Percentiles rank a stretch among this genome's conserved stretches.
phyloP scores from a whole-genome alignment of 2,329 filamentous ascomycete genomes.

The Scopulariopsis brevicaulis region DNA sequence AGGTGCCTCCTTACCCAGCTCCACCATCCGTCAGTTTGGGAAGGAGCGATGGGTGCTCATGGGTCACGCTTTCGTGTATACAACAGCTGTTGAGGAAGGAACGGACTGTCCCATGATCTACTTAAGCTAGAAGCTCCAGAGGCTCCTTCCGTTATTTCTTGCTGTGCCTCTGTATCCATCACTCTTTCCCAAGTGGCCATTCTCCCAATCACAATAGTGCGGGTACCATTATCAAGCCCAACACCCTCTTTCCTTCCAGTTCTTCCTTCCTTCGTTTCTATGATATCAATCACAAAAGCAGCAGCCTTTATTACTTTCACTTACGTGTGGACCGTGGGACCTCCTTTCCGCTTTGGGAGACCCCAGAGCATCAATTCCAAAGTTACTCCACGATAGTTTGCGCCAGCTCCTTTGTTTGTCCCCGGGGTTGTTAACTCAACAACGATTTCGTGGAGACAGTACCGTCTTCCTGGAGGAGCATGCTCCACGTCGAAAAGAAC shows the following conservation, averaged over 20 bases:
- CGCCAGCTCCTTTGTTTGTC: neutral
- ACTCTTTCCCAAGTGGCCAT: too few relatives aligned
- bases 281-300: neutral
- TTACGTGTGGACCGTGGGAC: neutral
- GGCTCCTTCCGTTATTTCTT: too few relatives aligned
- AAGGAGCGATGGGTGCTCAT: too few relatives aligned
- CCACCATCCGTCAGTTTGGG: too few relatives aligned
- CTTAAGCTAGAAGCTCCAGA: too few relatives aligned
- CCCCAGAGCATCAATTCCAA: neutral
- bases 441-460: too few relatives aligned
- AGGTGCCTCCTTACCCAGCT: too few relatives aligned
- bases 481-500: neutral
- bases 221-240: neutral
- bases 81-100: too few relatives aligned
- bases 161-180: too few relatives aligned
- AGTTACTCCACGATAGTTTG: neutral
- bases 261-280: neutral
- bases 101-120: too few relatives aligned
- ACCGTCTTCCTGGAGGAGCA: too few relatives aligned
- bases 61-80: too few relatives aligned
- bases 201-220: neutral
- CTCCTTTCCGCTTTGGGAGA: neutral
- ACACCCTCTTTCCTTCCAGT: neutral
- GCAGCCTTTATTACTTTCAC: neutral
- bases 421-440: neutral